Conservation (phyloP, 2,329 filamentous ascomycete species). For the Colletotrichum endophyticum region DNA sequence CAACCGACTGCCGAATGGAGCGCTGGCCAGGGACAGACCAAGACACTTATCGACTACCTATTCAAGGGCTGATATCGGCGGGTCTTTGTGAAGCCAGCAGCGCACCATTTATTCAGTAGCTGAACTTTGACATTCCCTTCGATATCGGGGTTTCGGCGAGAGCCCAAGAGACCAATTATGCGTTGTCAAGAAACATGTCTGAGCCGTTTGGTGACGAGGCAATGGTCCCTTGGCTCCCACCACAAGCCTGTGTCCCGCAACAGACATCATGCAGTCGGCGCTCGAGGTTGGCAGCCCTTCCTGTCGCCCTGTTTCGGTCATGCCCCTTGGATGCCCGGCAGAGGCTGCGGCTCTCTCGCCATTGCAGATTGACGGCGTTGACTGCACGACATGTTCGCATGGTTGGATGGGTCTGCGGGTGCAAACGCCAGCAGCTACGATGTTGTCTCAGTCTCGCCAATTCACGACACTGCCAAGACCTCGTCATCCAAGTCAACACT, state of each 20-base stretch:
- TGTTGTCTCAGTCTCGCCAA: neutral
- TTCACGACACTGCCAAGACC: neutral
- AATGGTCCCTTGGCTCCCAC: neutral
- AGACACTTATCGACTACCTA: neutral
- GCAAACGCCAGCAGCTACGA: neutral
- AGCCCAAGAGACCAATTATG: neutral
- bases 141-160: neutral
- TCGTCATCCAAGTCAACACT: neutral
- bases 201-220: neutral
- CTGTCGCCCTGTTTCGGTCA: neutral
- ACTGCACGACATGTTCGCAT: neutral
- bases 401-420: neutral
- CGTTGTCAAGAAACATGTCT: neutral
- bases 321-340: neutral
- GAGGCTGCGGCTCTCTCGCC: neutral
- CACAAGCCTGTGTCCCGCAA: neutral
- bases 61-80: neutral
- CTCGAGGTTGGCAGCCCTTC: neutral
- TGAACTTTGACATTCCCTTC: neutral
- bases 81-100: neutral
- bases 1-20: neutral
- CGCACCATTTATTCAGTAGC: neutral
- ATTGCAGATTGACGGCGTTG: neutral
- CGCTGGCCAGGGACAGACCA: neutral
- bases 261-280: neutral